Evolutionary conservation across 2,329 filamentous ascomycete genomes (phyloP), one percentile per base, ranked within the genome.

Genomic region (Aspergillus sergii): DNA sequence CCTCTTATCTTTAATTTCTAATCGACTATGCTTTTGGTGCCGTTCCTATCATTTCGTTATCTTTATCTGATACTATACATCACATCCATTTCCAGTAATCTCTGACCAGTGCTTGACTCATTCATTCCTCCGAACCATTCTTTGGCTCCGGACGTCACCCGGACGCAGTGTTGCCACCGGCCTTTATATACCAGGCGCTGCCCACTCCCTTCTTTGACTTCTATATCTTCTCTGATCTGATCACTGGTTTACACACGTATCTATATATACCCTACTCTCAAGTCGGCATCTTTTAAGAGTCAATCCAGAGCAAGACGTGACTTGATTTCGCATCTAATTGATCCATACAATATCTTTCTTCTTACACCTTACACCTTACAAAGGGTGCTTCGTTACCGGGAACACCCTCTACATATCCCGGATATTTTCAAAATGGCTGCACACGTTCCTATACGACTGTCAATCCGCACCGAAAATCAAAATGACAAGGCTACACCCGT

Each of bases 381-480:
- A 12, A 26, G 6, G 46, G 23, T 50, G 26, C 14, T n/a, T 28
- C 14, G 26, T 19, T 16, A 30, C 14, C 26, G 14, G 46, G 16
- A 30, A n/a, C 28, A n/a, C 19, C 3, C 28, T 23, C 19, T n/a
- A 11, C 28, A 1, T 4, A 32, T 1, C 16, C 16, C 2, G 8
- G 6, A 51, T 30, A 32, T 0, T 51, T n/a, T 51, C 48, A 51
- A 0, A 66, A 64, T 66, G 53, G 55, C 66, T 11, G 39, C 57
- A 34, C 62, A 64, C 46, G 60, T 62, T 19, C 71, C 73, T 23
- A 57, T 73, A 45, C 72, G 66, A 34, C 66, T 77, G 32, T 75
- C 73, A 16, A 61, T 77, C 14, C 66, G 69, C 54, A 77, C 73
- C 9, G 59, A 63, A 16, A 28, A 56, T 6, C 59, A 67, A 16